A percentile compares a stretch with the other conserved stretches of the same genome.
These are phyloP conservation scores for Eutypa lata DNA, from an alignment of 2,329 filamentous ascomycete species.

Conservation along the genomic window DNA sequence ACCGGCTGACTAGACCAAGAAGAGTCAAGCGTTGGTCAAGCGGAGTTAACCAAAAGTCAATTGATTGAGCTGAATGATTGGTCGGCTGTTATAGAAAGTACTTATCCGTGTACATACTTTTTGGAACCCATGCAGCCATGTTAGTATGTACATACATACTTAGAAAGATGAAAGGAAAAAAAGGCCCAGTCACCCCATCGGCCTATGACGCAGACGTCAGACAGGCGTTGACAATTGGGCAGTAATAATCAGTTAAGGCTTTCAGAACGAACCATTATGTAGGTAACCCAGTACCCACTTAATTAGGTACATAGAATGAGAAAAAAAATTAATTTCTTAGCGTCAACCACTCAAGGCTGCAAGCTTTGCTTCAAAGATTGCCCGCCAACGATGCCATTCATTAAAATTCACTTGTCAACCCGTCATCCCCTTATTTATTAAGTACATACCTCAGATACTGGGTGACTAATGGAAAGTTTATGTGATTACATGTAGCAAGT, in stretches of 20 bases:
- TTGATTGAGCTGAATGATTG: neutral
- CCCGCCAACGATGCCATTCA: neutral
- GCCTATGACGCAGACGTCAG: neutral
- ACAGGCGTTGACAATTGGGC: neutral
- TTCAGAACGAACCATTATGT: no score
- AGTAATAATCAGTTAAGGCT: no score
- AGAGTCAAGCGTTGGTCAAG: neutral
- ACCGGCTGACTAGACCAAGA: neutral
- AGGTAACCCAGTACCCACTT: neutral
- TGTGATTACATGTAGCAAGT: no score
- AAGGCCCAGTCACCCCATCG: no score
- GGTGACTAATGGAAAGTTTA: no score
- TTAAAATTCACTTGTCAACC: neutral
- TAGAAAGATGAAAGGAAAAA: no score
- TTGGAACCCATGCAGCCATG: no score
- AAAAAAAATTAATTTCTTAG: neutral
- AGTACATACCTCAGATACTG: no score
- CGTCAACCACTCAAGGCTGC: neutral
- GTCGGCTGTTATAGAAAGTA: neutral
- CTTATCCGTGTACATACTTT: no score
- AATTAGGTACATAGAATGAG: neutral
- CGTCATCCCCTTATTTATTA: no score
- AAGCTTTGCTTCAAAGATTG: neutral
- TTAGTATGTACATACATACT: no score
- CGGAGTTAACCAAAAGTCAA: neutral